Evolutionary conservation across 2,329 filamentous ascomycete species (phyloP), one percentile per base, ranked within the genome.

Genomic region (Colletotrichum orchidophilum): DNA sequence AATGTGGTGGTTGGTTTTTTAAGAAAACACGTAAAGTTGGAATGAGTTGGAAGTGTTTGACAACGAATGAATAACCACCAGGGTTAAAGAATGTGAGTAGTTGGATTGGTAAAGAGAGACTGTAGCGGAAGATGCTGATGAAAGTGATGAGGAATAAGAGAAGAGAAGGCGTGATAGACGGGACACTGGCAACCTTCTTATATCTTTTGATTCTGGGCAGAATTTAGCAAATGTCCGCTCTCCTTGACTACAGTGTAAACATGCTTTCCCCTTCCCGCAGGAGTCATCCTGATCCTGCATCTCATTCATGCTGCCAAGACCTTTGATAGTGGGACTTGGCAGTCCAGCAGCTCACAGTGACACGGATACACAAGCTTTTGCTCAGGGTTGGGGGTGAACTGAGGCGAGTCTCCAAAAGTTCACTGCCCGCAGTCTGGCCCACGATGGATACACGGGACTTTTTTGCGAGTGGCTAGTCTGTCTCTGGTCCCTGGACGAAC

Each of bases 91-190:
- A 74, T 53, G 71, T 67, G 63, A 71, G 53, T 68, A 75, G 76
- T 78, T 62, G 77, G 70, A 21, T 80, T 75, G 29, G 77, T 77
- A 73, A 81, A 24, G 67, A 71, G 67, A 60, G 71, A 67, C 64
- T 66, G 69, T 71, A 27, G 69, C 53, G 58, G 69, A 49, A 59
- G 46, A 68, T 59, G 53, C 58, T 68, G 68, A 68, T 63, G 58
- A 71, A 60, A 58, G 64, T 60, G 50, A 49, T 63, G 53, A 49
- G 42, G 59, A 63, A 15, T 26, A 29, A 54, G 31, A 42, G 21
- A 49, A 35, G 4, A n/a, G 13, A 29, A 35, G 5, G 6, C 13
- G 2, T 59, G 13, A 21, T 31, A 21, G 18, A 21, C 12, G 53
- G 64, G 58, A 39, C n/a, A 58, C 24, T 50, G 6, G 58, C 49